These are phyloP conservation scores for Penicillium pancosmium DNA, from an alignment of 495 filamentous ascomycete genomes.

Conservation along the genomic window DNA sequence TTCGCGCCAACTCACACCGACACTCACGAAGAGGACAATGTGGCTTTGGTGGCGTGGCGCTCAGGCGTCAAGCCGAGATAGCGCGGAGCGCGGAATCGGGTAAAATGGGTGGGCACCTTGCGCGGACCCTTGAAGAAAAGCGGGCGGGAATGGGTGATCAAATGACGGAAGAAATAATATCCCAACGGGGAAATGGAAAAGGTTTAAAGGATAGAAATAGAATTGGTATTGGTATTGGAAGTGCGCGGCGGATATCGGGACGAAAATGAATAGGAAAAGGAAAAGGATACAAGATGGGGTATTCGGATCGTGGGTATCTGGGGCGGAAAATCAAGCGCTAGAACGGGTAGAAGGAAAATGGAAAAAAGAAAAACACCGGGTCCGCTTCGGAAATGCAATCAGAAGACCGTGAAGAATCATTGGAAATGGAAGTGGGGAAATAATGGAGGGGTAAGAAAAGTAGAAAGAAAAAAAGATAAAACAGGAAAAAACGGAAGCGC, in stretches of 20 bases:
- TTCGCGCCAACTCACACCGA: constrained; percentile 24
- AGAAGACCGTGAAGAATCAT: constrained; percentile 16
- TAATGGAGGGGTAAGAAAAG: constrained; percentile 6
- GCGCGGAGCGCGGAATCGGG: constrained; percentile 24
- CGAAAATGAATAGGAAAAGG: constrained; percentile 24
- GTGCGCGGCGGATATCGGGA: constrained; percentile 14
- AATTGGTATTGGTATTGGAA: background rate
- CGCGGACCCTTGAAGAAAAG: background rate
- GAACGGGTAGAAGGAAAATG: constrained; percentile 12
- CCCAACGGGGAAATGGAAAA: background rate
- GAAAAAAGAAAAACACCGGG: constrained; percentile 25
- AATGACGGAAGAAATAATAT: background rate
- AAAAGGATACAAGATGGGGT: constrained; percentile 24
- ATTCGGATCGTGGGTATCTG: constrained; percentile 28
- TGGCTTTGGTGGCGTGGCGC: constrained; percentile 11
- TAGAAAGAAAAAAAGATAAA: background rate
- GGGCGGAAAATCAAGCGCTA: constrained; percentile 18
- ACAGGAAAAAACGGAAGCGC: constrained; percentile 8
- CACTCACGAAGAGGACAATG: constrained; percentile 9
- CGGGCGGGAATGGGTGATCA: background rate
- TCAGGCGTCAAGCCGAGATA: constrained; percentile 15
- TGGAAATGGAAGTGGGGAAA: background rate
- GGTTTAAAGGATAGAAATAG: background rate
- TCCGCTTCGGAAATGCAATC: constrained; percentile 24
- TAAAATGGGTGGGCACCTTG: background rate